Percentiles rank a stretch among this genome's conserved stretches.
phyloP scores from a whole-genome alignment of 2,329 filamentous ascomycete genomes.

The Hymenoscyphus fructigenus region DNA sequence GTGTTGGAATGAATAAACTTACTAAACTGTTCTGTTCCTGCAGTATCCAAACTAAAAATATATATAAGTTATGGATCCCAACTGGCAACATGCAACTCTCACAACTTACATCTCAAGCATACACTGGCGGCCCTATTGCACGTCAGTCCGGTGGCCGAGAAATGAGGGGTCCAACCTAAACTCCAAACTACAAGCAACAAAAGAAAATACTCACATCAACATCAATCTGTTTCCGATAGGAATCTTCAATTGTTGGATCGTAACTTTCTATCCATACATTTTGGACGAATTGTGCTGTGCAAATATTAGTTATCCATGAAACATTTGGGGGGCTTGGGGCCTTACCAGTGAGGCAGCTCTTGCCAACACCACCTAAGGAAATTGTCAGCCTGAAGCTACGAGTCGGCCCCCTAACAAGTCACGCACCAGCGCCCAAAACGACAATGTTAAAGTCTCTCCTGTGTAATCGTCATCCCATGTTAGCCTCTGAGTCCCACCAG shows the following conservation, averaged over 20 bases:
- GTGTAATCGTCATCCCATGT: conserved; percentile 9
- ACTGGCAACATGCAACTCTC: neutral
- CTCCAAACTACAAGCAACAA: neutral
- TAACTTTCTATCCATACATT: conserved; percentile 74
- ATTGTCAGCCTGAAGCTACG: conserved; percentile 28
- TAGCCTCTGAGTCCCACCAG: conserved; percentile 6
- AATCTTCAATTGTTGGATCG: conserved; percentile 62
- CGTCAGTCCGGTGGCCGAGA: conserved; percentile 12
- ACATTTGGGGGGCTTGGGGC: conserved; percentile 27
- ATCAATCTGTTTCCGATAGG: conserved; percentile 59
- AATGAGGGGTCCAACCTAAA: neutral
- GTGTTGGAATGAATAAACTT: conserved; percentile 40
- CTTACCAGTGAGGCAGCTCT: conserved; percentile 72
- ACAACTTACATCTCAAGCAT: conserved; percentile 65
- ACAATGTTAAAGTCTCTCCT: conserved; percentile 67
- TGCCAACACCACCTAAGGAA: conserved; percentile 65
- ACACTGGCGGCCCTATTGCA: conserved; percentile 65
- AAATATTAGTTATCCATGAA: conserved; percentile 8
- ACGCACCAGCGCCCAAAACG: conserved; percentile 60
- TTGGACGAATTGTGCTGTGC: conserved; percentile 68
- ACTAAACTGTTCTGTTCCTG: conserved; percentile 77
- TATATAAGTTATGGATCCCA: conserved; percentile 21
- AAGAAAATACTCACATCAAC: conserved; percentile 60
- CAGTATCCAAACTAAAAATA: conserved; percentile 60
- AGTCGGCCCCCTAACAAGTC: conserved; percentile 9